phyloP scores from a whole-genome alignment of 768 basidiomycete genomes.

The Vararia minispora region DNA sequence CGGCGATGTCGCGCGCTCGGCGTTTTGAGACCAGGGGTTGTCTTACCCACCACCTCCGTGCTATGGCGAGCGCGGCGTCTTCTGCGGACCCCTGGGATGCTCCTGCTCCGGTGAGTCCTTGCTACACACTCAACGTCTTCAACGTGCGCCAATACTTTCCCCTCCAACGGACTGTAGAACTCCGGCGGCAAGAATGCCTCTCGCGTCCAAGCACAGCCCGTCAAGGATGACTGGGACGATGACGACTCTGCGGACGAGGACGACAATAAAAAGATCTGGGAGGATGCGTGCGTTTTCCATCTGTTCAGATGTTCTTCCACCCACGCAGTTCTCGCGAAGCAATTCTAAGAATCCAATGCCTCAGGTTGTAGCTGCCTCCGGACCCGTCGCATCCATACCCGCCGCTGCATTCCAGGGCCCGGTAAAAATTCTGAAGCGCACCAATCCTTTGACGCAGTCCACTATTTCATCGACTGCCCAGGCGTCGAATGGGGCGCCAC shows the following conservation, averaged over 20 bases:
- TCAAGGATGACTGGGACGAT: constrained; percentile 52
- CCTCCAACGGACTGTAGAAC: no score
- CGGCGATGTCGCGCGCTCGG: no score
- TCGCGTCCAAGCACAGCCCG: no score
- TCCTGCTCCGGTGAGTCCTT: no score
- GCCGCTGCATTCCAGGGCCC: constrained; percentile 47
- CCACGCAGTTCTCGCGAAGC: constrained; percentile 22
- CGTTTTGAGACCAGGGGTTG: no score
- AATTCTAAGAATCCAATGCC: constrained; percentile 62
- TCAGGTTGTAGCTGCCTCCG: constrained; percentile 34
- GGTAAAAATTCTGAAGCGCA: constrained; percentile 64
- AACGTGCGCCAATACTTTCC: no score
- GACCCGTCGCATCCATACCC: constrained; percentile 25
- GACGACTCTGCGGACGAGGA: constrained; percentile 33
- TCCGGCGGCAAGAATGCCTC: no score
- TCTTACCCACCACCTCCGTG: no score
- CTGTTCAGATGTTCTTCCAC: background rate
- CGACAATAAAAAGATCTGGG: constrained; percentile 48
- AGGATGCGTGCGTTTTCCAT: constrained; percentile 48
- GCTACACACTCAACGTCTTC: no score
- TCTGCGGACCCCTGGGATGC: no score
- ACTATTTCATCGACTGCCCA: constrained; percentile 11
- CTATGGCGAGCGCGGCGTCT: no score
- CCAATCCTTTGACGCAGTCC: constrained; percentile 18
- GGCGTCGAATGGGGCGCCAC: constrained; percentile 19